phyloP scores from a whole-genome alignment of 2,329 filamentous ascomycete genomes.

The Rasamsonia emersonii region DNA sequence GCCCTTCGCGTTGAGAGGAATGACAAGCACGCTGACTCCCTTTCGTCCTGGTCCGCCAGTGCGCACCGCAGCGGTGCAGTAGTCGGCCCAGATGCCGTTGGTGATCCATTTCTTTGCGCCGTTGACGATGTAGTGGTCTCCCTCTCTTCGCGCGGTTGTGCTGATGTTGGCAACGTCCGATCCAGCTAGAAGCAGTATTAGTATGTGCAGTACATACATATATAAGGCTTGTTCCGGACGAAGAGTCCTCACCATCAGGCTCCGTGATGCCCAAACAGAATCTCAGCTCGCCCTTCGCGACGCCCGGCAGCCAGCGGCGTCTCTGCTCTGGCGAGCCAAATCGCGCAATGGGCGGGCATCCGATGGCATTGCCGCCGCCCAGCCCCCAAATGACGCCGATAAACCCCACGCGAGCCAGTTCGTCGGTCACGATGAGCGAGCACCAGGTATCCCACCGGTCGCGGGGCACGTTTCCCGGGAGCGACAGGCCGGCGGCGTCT shows the following conservation, averaged over 20 bases:
- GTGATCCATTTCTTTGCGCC: slow-evolving; percentile 64
- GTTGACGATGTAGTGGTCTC: slow-evolving; percentile 52
- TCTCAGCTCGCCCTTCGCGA: slow-evolving; percentile 51
- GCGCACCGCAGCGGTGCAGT: slow-evolving; percentile 54
- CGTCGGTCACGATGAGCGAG: slow-evolving; percentile 47
- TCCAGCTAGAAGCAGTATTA: slow-evolving; percentile 33
- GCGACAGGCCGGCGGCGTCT: slow-evolving; percentile 31
- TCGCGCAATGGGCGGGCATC: slow-evolving; percentile 55
- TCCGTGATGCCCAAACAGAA: slow-evolving; percentile 61
- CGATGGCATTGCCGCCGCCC: slow-evolving; percentile 53
- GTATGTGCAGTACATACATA: too few species aligned
- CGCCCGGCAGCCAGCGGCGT: slow-evolving; percentile 48
- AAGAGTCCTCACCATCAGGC: slow-evolving; percentile 41
- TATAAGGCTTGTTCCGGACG: background rate
- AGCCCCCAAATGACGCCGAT: slow-evolving; percentile 52
- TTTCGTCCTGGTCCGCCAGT: slow-evolving; percentile 46
- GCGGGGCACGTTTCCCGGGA: slow-evolving; percentile 39
- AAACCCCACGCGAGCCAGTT: slow-evolving; percentile 46
- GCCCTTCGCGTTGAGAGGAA: slow-evolving; percentile 44
- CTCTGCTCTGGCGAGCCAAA: slow-evolving; percentile 55
- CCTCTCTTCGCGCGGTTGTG: slow-evolving; percentile 49
- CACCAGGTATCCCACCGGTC: slow-evolving; percentile 51
- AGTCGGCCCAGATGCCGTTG: slow-evolving; percentile 51
- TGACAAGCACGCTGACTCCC: slow-evolving; percentile 52
- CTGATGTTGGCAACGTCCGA: slow-evolving; percentile 57